These are phyloP conservation scores for Phytophthora macrochlamydospora DNA, from an alignment of 352 stramenopile species.

Conservation along the genomic window DNA sequence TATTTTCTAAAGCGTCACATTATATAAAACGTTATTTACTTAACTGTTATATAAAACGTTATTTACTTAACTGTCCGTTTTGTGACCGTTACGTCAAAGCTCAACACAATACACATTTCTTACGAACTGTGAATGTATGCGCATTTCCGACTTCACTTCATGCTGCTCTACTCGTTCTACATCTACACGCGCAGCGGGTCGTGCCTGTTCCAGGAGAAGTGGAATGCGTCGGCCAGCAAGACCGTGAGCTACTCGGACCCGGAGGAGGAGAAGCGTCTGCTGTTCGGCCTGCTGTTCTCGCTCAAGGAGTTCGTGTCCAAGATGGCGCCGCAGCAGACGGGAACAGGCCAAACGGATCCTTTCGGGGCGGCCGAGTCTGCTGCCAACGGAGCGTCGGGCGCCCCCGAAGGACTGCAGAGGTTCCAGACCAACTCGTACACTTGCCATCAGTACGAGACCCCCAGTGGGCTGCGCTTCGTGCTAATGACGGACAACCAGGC, in stretches of 20 bases:
- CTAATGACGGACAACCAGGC: conserved; percentile 91
- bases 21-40: too few species aligned
- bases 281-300: conserved; percentile 93
- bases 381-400: conserved; percentile 14
- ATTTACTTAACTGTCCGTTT: too few species aligned
- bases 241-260: conserved; percentile 79
- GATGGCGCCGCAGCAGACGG: conserved; percentile 45
- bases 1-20: too few species aligned
- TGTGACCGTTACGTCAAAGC: too few species aligned
- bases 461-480: conserved; percentile 89
- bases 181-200: conserved; percentile 91
- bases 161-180: conserved; percentile 92
- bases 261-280: conserved; percentile 90
- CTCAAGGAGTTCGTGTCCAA: conserved; percentile 91
- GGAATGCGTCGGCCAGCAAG: conserved; percentile 67
- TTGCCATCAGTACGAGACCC: conserved; percentile 92
- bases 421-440: conserved; percentile 91
- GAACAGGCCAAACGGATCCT: conserved; percentile 19
- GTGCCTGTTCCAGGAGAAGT: conserved; percentile 93
- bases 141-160: not conserved
- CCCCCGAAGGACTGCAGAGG: conserved; percentile 66
- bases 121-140: too few species aligned
- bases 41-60: too few species aligned
- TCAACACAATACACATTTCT: too few species aligned
- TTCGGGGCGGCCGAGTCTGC: conserved; percentile 19